A percentile compares a stretch with the other conserved stretches of the same genome.
Conservation (phyloP, 495 filamentous ascomycete species). For the Talaromyces trachyspermus region DNA sequence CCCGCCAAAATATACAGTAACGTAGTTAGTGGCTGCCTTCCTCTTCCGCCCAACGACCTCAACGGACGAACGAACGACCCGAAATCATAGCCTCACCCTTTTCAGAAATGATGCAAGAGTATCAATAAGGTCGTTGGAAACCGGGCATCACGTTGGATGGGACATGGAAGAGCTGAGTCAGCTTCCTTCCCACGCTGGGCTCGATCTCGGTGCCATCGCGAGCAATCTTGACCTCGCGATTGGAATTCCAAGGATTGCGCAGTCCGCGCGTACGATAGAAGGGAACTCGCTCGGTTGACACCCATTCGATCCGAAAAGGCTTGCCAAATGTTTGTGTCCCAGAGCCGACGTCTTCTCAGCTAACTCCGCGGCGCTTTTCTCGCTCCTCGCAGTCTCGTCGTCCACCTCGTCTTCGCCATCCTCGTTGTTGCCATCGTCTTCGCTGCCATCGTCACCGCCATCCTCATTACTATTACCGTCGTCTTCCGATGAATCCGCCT, state of each 20-base stretch:
- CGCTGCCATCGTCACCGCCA: conserved; percentile 29
- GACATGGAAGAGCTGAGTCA: conserved; percentile 70
- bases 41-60: no score
- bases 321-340: conserved; percentile 70
- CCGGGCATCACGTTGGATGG: background rate
- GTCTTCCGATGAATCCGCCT: conserved; percentile 61
- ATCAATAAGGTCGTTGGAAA: conserved; percentile 3
- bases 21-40: no score
- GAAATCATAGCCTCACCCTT: no score
- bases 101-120: background rate
- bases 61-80: no score
- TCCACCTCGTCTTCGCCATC: conserved; percentile 30
- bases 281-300: conserved; percentile 76
- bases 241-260: conserved; percentile 94
- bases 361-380: conserved; percentile 31
- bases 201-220: conserved; percentile 94
- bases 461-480: conserved; percentile 26
- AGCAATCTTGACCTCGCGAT: conserved; percentile 93
- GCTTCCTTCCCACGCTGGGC: conserved; percentile 66
- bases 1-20: background rate
- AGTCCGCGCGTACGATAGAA: conserved; percentile 88
- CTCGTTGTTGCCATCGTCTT: conserved; percentile 28
- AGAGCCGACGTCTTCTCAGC: conserved; percentile 29
- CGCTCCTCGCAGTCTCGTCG: conserved; percentile 20
- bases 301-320: conserved; percentile 88